phyloP scores from a whole-genome alignment of 108 stramenopile species.

The Stephanodiscus triporus region DNA sequence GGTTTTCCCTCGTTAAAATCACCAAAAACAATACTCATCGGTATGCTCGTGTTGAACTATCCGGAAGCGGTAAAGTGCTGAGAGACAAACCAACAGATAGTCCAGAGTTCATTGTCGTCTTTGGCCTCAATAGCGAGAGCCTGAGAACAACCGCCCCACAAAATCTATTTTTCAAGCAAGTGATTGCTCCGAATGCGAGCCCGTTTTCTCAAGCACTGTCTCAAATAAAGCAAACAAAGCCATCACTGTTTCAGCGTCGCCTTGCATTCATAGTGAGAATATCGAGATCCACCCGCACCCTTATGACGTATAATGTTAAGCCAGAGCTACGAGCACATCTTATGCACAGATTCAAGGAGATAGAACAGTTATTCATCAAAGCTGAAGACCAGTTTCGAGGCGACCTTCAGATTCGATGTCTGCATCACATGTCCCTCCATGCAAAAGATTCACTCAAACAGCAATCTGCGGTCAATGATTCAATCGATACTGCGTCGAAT shows the following conservation, averaged over 20 bases:
- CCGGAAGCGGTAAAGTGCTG: slow-evolving; percentile 23
- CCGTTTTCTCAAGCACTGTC: slow-evolving; percentile 36
- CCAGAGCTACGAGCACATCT: slow-evolving; percentile 26
- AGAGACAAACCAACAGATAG: slow-evolving; percentile 67
- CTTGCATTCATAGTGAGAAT: slow-evolving; percentile 41
- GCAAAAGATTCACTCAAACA: slow-evolving; percentile 12
- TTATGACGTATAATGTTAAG: slow-evolving; percentile 35
- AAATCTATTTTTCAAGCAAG: slow-evolving; percentile 45
- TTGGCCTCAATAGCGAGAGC: slow-evolving; percentile 39
- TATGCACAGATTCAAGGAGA: slow-evolving; percentile 35
- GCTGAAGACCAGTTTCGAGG: slow-evolving; percentile 17
- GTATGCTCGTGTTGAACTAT: slow-evolving; percentile 10
- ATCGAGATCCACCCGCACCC: slow-evolving; percentile 20
- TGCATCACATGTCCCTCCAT: slow-evolving; percentile 15
- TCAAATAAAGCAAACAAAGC: slow-evolving; percentile 23
- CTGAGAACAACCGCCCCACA: slow-evolving; percentile 16
- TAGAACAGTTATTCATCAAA: slow-evolving; percentile 26
- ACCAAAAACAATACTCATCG: slow-evolving; percentile 8
- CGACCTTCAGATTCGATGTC: slow-evolving; percentile 23
- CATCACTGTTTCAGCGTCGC: slow-evolving; percentile 32
- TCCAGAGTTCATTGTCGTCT: slow-evolving; percentile 71
- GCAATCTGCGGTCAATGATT: slow-evolving; percentile 5
- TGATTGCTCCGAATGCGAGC: slow-evolving; percentile 19
- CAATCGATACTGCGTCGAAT: slow-evolving; percentile 8
- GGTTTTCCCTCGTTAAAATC: slow-evolving; percentile 26